Base-by-base conservation (phyloP, 306 rosid genomes). In the Hippophae gyantsensis region DNA sequence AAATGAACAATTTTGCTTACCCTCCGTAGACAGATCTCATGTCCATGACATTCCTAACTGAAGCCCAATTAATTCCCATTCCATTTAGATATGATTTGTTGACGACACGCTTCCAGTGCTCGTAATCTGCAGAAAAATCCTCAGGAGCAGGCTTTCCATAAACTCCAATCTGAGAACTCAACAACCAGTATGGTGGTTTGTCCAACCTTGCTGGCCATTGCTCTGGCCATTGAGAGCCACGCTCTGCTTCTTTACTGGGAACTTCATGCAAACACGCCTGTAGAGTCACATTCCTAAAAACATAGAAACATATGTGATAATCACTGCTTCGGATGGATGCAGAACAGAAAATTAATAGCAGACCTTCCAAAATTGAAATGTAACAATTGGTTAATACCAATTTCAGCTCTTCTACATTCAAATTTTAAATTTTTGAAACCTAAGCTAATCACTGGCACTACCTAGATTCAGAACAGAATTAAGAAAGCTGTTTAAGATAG, bases 11-110 rank as follows among this genome's bases (percentile, higher is more conserved):
- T 43, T 69, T 61, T 42, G 54, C 95, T 81, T 75, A 92, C 99
- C 99, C 99, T 80, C 99, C 99, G 43, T 92, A 92, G 60, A 88
- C 61, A 26, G 99, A 75, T 71, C 84, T 86, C 99, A 92, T 92
- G 77, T 92, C 99, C 96, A 92, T 88, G 76, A 75, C 99, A 79
- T 88, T 92, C 76, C 99, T 76, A 57, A 92, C 90, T 27, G 82
- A 68, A 63, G 88, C 67, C 99, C 96, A 92, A 61, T 85, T 59
- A 54, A 92, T 82, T 58, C 95, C 99, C 72, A 92, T 73, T 65
- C 90, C 95, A 60, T 59, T 75, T 25, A 85, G 75, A 69, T 88
- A 92, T 58, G 97, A 84, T 65, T 81, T 84, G 58, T 76, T 73
- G 52, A 93, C 90, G 7, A 86, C 79, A 3, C 76, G 84, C 65